These are phyloP conservation scores for Sporothrix brunneoviolacea DNA, from an alignment of 2,329 filamentous ascomycete genomes.

Conservation along the genomic window DNA sequence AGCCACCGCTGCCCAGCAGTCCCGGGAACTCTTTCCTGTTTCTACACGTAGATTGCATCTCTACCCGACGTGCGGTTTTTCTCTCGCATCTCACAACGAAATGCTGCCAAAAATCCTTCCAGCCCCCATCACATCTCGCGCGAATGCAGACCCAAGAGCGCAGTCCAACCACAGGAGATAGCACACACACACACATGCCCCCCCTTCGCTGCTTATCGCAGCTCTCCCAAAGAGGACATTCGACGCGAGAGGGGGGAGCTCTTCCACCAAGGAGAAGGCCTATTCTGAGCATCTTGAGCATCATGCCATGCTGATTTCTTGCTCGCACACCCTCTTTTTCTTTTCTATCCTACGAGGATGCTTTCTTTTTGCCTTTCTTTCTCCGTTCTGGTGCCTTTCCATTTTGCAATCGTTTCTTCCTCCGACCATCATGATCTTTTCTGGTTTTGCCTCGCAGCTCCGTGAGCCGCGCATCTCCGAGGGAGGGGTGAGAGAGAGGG, in stretches of 20 bases:
- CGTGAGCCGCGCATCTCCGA: slow-evolving; percentile 8
- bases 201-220: slow-evolving; percentile 1
- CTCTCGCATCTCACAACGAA: not conserved
- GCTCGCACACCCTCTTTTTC: slow-evolving; percentile 2
- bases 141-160: too few species aligned
- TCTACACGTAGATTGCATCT: not conserved
- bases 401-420: not conserved
- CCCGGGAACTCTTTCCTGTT: slow-evolving; percentile 3
- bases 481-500: too few species aligned
- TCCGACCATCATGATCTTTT: not conserved
- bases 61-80: too few species aligned
- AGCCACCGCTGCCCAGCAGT: not conserved
- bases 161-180: not conserved
- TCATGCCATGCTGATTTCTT: not conserved
- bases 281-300: too few species aligned
- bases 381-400: too few species aligned
- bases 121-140: too few species aligned
- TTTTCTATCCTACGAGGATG: not conserved
- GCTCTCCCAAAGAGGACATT: slow-evolving; percentile 7
- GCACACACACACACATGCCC: too few species aligned
- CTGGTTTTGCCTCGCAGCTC: not conserved
- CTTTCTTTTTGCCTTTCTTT: too few species aligned
- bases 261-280: too few species aligned
- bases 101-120: too few species aligned
- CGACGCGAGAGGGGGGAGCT: slow-evolving; percentile 1